Base-by-base conservation (phyloP, 106 monocot species). In the Acorus gramineus region DNA sequence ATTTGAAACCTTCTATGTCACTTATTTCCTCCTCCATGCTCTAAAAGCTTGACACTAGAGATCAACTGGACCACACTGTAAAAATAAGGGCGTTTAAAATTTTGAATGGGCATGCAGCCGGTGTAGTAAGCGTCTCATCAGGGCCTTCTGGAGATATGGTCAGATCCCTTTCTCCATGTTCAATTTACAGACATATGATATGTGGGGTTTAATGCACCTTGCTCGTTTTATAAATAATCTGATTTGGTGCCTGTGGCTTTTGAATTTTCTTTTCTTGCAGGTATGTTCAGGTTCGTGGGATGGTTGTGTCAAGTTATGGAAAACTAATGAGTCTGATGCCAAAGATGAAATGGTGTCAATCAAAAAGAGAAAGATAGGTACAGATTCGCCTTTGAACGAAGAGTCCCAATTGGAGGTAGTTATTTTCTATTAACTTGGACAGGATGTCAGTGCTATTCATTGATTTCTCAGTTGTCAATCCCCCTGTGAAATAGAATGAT, bases 231-330 rank as follows among this genome's bases (percentile, higher is more conserved):
- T 28, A 28, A 28, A 28, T 28, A 28, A 28, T 28, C 28, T 28
- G 28, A 28, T 28, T 28, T 28, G 28, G 43, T 42, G 6, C 42
- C 11, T 59, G 50, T 49, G 48, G 10, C 0, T 44, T 14, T 3
- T 55, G 7, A 44, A 56, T 56, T 13, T 69, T 58, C 7, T 8
- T n/a, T 49, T 4, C 14, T 46, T 65, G 53, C 78, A 93, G 93
- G 48, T 96, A 65, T 90, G 95, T 80, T 96, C 95, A 50, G 95
- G 90, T 14, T 96, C 95, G 10, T 96, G 90, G 90, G 95, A 96
- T 44, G 67, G 78, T 80, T 82, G 90, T 59, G 81, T 86, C 50
- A 86, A 92, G 74, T 68, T 96, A 73, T 96, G 95, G 95, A 68
- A 74, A 46, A 76, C 79, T 3, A 75, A 76, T 5, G 70, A 78